Percentiles rank a stretch among this genome's conserved stretches.
These are phyloP conservation scores for Trichoderma asperelloides DNA, from an alignment of 495 filamentous ascomycete genomes.

Conservation along the genomic window DNA sequence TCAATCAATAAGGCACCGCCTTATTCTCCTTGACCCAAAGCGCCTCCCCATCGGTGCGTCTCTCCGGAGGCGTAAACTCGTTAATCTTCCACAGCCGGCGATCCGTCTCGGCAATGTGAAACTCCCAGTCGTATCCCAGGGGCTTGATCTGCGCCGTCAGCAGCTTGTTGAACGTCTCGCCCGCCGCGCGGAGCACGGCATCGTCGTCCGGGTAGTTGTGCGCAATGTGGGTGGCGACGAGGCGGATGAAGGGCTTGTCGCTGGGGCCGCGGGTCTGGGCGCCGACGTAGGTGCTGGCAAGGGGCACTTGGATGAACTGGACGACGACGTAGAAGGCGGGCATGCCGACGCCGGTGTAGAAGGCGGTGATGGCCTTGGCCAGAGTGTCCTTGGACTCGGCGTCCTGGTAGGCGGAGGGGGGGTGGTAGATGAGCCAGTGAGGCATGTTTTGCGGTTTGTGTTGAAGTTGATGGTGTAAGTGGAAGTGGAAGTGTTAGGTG, in stretches of 20 bases:
- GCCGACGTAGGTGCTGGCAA: slow-evolving; percentile 19
- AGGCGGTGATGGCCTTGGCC: slow-evolving; percentile 16
- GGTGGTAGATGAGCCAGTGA: slow-evolving; percentile 32
- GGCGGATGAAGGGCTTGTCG: slow-evolving; percentile 25
- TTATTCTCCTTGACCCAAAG: background rate
- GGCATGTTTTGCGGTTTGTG: slow-evolving; percentile 20
- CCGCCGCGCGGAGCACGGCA: background rate
- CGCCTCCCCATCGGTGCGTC: background rate
- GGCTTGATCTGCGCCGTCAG: slow-evolving; percentile 26
- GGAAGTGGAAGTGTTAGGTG: background rate
- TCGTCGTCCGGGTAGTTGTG: slow-evolving; percentile 15
- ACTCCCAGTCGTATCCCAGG: slow-evolving; percentile 33
- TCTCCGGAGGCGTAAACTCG: background rate
- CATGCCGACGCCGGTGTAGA: slow-evolving; percentile 26
- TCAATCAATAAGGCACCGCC: background rate
- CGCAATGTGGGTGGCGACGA: slow-evolving; percentile 26
- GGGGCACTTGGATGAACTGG: slow-evolving; percentile 22
- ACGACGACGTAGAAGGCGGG: slow-evolving; percentile 32
- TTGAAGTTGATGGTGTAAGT: background rate
- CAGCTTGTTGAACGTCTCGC: background rate
- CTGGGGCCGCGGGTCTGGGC: slow-evolving; percentile 15
- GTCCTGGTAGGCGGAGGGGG: slow-evolving; percentile 20
- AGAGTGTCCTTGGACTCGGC: slow-evolving; percentile 19
- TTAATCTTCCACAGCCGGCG: background rate
- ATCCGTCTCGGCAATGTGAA: slow-evolving; percentile 22